Percentiles rank a stretch among this genome's conserved stretches.
Conservation (phyloP, 805 yeast species). For the Candida morakotiae region DNA sequence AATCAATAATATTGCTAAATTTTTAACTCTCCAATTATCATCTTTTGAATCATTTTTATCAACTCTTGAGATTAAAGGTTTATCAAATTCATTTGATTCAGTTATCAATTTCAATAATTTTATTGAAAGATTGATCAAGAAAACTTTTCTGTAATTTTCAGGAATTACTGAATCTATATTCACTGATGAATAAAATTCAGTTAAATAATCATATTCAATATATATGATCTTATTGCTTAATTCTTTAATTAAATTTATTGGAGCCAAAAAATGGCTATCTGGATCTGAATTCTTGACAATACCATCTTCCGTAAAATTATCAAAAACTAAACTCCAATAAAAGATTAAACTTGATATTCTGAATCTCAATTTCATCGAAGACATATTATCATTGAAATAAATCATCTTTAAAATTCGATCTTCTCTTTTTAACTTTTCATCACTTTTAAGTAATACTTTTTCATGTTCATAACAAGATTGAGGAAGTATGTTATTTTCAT, state of each 20-base stretch:
- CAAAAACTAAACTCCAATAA: conserved; percentile 13
- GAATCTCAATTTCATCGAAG: conserved; percentile 25
- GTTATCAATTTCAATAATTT: conserved; percentile 8
- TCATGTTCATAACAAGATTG: conserved; percentile 25
- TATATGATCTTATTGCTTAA: conserved; percentile 2
- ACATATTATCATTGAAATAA: conserved; percentile 20
- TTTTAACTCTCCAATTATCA: conserved; percentile 4
- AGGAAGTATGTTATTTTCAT: conserved; percentile 12
- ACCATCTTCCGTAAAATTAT: conserved; percentile 3
- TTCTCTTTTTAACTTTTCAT: conserved; percentile 12
- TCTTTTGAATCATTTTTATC: background rate
- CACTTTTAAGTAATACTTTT: conserved; percentile 17
- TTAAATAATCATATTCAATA: conserved; percentile 8
- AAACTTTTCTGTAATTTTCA: background rate
- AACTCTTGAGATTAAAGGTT: background rate
- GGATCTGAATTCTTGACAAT: background rate
- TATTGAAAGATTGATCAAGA: conserved; percentile 6
- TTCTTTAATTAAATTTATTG: conserved; percentile 1
- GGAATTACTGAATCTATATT: background rate
- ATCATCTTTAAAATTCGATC: background rate
- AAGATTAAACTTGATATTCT: conserved; percentile 15
- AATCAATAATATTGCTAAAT: conserved; percentile 3
- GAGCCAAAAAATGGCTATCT: background rate
- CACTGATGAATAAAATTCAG: conserved; percentile 6
- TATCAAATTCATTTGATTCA: background rate